Evolutionary conservation across 192 early-diverging fungal species (phyloP), one percentile per base, ranked within the genome.

Genomic region (Podila epigama): DNA sequence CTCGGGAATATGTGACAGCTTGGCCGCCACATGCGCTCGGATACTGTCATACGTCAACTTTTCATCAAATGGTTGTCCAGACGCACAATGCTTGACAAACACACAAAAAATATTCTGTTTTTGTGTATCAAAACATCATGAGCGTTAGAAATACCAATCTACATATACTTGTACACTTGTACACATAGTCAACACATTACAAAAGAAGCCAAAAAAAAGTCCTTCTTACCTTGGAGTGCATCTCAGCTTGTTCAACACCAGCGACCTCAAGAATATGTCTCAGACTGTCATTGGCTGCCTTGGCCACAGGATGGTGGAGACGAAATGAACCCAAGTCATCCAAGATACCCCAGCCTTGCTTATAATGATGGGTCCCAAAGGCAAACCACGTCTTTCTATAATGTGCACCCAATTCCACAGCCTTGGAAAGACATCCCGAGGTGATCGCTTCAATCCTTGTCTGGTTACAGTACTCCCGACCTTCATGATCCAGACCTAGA

Each of bases 381-480:
- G 80, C 60, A 40, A 89, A 88, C 92, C 92, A 92, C 8, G 85
- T 82, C 70, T 90, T 90, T 5, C 63, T 44, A 65, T 69, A 70
- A 18, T 58, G 60, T 7, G 77, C 57, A 16, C 80, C 70, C 16
- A 71, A 42, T 28, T 68, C 66, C 16, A 85, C 83, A 0, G 87
- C 85, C 31, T 66, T 68, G 10, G 53, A 48, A 16, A 90, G 73
- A 51, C 80, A 87, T 25, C 41, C 40, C 11, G 67, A 35, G 0
- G 69, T 79, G 20, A 79, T 66, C 0, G 52, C 25, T 32, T 70
- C 77, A 33, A 79, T 51, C 48, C 68, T 53, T 32, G 68, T 62
- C 31, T 69, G 67, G 5, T 35, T 29, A 0, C 57, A 42, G 20
- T 48, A 10, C n/a, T 64, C 34, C 34, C 9, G 33, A 2, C 18